Base-by-base conservation (phyloP, 192 early-diverging fungal genomes). In the Backusella circina region DNA sequence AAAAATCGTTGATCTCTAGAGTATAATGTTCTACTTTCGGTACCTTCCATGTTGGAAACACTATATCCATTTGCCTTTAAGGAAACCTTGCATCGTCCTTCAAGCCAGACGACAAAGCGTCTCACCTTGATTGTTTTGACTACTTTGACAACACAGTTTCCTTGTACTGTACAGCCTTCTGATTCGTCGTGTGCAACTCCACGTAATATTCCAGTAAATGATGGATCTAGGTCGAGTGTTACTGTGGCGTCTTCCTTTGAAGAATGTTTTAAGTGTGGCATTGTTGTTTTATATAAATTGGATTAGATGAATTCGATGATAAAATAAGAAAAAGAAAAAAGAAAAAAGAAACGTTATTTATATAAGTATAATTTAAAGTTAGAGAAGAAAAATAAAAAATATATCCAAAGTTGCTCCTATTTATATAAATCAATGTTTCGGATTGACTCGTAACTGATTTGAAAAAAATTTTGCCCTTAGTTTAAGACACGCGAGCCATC, bases 161-260 rank as follows among this genome's bases (percentile, higher is more conserved):
- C 79, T 74, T 69, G 61, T 8, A 80, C 57, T 2, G 68, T 74
- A 32, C 79, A 80, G 10, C 79, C 79, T 70, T 80, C 79, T 9
- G 75, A 77, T 66, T 80, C 79, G 68, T 80, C 79, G 36, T 77
- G 44, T 9, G 75, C 71, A 13, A 67, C 21, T 21, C 79, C 79
- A 37, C 67, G 54, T 15, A 80, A 38, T 6, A 80, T 70, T 18
- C 79, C 79, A n/a, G 75, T 80, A 39, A 80, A 80, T 15, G 75
- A 73, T 21, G 71, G 51, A 54, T 80, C 79, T 2, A 80, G 54
- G 1, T 64, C 71, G 16, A 80, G 44, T 15, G 18, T 13, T 26
- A 77, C 15, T 16, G 65, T 66, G 5, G 71, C 51, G 33, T 80
- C 79, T 6, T 80, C 75, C 65, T 67, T 80, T 32, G 41, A 21